Percentiles rank a stretch among this genome's conserved stretches.
These are phyloP conservation scores for Podospora bellae-mahoneyi DNA, from an alignment of 495 filamentous ascomycete species.

Conservation along the genomic window DNA sequence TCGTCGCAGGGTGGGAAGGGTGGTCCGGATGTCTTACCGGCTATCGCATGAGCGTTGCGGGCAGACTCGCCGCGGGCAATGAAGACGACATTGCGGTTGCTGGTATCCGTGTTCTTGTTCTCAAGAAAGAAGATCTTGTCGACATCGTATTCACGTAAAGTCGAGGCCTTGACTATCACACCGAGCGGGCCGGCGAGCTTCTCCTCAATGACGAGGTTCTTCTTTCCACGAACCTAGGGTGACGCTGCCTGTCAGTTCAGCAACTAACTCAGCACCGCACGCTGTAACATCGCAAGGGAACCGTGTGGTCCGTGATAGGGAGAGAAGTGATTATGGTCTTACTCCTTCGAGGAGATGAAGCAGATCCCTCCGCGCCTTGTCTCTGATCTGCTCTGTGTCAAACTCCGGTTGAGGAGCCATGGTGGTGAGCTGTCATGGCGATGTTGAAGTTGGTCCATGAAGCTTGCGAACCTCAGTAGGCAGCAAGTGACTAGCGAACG, in stretches of 20 bases:
- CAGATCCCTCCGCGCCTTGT: slow-evolving; percentile 80
- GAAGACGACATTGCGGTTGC: slow-evolving; percentile 94
- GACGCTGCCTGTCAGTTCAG: slow-evolving; percentile 32
- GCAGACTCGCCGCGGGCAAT: slow-evolving; percentile 84
- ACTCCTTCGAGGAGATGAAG: slow-evolving; percentile 85
- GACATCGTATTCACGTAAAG: slow-evolving; percentile 80
- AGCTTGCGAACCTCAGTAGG: neutral
- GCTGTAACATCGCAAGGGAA: neutral
- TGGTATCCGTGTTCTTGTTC: slow-evolving; percentile 86
- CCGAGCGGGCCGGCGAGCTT: slow-evolving; percentile 84
- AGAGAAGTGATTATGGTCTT: slow-evolving; percentile 47
- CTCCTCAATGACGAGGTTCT: slow-evolving; percentile 93
- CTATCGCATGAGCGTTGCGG: slow-evolving; percentile 74
- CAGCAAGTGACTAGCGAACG: neutral
- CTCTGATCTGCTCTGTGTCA: slow-evolving; percentile 75
- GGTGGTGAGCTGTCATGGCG: slow-evolving; percentile 47
- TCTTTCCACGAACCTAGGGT: slow-evolving; percentile 88
- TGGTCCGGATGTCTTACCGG: slow-evolving; percentile 60
- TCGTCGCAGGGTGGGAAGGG: neutral
- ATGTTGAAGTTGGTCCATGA: slow-evolving; percentile 19
- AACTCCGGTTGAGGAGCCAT: slow-evolving; percentile 70
- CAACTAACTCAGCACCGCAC: slow-evolving; percentile 6
- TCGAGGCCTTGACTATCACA: slow-evolving; percentile 89
- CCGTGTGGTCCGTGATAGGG: neutral
- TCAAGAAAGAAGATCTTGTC: slow-evolving; percentile 94